Evolutionary conservation across 163 green algal genomes (phyloP).

Genomic region (Volvox carteri): DNA sequence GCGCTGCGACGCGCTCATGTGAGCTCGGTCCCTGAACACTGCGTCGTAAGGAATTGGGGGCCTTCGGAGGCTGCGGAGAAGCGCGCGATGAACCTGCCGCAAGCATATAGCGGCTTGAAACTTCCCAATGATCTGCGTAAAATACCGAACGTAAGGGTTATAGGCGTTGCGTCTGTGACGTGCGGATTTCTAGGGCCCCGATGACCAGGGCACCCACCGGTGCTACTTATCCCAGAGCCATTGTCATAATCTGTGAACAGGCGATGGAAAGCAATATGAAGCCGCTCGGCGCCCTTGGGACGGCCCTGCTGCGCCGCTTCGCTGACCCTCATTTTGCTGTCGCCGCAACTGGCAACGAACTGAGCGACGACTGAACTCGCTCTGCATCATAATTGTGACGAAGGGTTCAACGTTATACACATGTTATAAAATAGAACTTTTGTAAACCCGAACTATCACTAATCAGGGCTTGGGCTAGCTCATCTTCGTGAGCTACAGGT

Average conservation of each 20-base stretch:
- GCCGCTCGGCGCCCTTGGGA: slow-evolving; percentile 1
- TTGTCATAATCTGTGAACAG: background rate
- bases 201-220: background rate
- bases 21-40: background rate
- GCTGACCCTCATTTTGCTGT: slow-evolving; percentile 17
- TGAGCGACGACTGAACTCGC: background rate
- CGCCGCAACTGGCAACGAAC: slow-evolving; percentile 31
- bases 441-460: background rate
- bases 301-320: background rate
- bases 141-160: background rate
- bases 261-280: slow-evolving; percentile 23
- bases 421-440: background rate
- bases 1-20: background rate
- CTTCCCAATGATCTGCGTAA: no score
- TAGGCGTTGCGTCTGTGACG: background rate
- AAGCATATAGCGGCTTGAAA: background rate
- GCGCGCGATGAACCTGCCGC: background rate
- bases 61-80: background rate
- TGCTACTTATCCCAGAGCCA: background rate
- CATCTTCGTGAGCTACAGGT: slow-evolving; percentile 11
- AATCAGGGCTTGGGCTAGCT: background rate
- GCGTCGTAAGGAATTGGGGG: background rate
- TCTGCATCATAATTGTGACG: background rate
- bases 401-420: background rate
- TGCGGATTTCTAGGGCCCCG: background rate